Evolutionary conservation across 140 eudicot species (phyloP), one percentile per base, ranked within the genome.

Genomic region (Flaveria floridana): DNA sequence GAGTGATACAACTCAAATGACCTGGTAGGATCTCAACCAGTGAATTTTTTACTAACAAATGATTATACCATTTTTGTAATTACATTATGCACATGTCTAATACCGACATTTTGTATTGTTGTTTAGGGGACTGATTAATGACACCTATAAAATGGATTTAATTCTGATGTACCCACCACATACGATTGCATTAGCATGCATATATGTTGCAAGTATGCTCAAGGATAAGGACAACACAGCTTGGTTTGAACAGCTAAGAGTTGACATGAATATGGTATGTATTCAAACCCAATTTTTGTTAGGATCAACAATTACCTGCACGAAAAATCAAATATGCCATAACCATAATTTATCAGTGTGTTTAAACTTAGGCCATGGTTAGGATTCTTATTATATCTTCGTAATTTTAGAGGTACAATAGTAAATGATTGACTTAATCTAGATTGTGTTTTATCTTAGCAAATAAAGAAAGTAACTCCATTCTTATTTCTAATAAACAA

Each of bases 241-340:
- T 78, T 95, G 99, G 99, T 95, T 95, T 72, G 99, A 95, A 86
- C 97, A 95, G 82, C 89, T 95, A 25, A 96, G 92, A 64, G 99
- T 87, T 68, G 99, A 95, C 79, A 95, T 95, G 97, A 95, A 91
- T 73, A 88, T 87, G 89, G 99, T 95, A 82, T 1, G 90, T 68
- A 63, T 25, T 19, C 21, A 7, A 72, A 39, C 71, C 69, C 20
- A 21, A 4, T 65, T 74, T 52, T 56, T 70, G 65, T 61, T 68
- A 34, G 58, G 42, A 69, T 63, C n/a, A 63, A 71, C 72, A n/a
- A 78, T 64, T 14, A 73, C 75, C 58, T 34, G n/a, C 55, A 72
- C 48, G 7, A 9, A 20, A 21, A 58, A 58, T 3, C 9, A 16
- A 37, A 65, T 21, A 37, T 20, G 7, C 13, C 14, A 65, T 7